A percentile compares a stretch with the other conserved stretches of the same genome.
These are phyloP conservation scores for Rhodotorula sp. DNA, from an alignment of 1,284 basidiomycete species.

Conservation along the genomic window DNA sequence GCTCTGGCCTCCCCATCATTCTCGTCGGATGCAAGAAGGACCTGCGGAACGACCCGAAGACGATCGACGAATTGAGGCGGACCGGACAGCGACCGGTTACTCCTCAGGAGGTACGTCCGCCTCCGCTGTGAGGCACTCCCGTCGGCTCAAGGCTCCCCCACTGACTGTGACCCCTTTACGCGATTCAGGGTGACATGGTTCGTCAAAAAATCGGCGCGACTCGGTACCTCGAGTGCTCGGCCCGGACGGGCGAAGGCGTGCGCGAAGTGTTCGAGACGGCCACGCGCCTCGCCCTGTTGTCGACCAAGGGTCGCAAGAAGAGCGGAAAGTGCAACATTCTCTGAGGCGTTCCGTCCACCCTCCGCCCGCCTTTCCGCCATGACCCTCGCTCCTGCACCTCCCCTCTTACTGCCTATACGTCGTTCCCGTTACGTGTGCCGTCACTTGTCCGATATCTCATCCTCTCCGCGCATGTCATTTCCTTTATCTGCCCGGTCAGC, in stretches of 20 bases:
- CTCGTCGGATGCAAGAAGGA: conserved; percentile 94
- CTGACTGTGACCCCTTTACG: neutral
- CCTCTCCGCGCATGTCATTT: no score
- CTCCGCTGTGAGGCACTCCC: neutral
- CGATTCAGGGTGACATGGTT: conserved; percentile 67
- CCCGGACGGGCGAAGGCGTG: conserved; percentile 84
- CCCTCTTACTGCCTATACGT: neutral
- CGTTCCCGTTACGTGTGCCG: neutral
- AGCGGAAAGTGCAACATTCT: conserved; percentile 73
- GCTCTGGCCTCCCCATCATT: conserved; percentile 86
- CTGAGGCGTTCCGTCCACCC: conserved; percentile 48
- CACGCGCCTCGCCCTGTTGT: conserved; percentile 49
- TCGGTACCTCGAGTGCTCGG: conserved; percentile 86
- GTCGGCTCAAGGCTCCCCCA: neutral
- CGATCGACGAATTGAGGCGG: conserved; percentile 84
- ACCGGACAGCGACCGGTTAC: conserved; percentile 85
- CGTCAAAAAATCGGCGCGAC: conserved; percentile 91
- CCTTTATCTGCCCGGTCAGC: neutral
- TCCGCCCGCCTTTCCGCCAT: neutral
- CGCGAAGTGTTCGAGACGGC: conserved; percentile 90
- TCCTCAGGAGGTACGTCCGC: conserved; percentile 54
- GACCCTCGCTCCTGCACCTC: neutral
- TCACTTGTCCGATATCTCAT: neutral
- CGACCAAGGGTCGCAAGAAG: conserved; percentile 63
- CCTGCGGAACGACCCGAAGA: conserved; percentile 80